phyloP scores from a whole-genome alignment of 1,284 basidiomycete genomes.

The Tilletia indica region DNA sequence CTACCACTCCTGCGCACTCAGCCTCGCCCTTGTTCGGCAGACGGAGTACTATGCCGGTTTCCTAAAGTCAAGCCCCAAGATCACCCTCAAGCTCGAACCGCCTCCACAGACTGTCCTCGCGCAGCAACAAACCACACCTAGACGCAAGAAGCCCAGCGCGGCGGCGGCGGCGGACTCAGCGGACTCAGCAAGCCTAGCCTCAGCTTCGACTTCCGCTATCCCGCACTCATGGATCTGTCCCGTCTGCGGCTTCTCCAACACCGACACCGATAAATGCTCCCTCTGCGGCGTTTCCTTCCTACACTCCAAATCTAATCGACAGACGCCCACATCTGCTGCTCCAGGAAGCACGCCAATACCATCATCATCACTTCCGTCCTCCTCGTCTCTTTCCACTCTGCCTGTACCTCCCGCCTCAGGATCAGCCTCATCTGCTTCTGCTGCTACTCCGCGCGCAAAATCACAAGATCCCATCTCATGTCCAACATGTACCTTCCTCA shows the following conservation, averaged over 20 bases:
- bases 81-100: conserved; percentile 65
- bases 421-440: no score
- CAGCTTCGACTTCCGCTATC: conserved; percentile 24
- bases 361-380: no score
- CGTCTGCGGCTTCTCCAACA: conserved; percentile 43
- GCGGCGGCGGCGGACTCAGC: conserved; percentile 40
- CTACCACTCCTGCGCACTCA: conserved; percentile 58
- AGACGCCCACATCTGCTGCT: no score
- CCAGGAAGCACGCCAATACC: no score
- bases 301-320: not conserved
- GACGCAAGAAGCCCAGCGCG: conserved; percentile 20
- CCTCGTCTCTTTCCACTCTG: no score
- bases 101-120: conserved; percentile 31
- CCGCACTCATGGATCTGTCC: conserved; percentile 45
- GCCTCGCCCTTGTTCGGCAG: conserved; percentile 67
- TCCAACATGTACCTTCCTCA: no score
- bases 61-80: conserved; percentile 83
- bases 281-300: conserved; percentile 42
- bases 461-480: no score
- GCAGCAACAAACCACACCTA: conserved; percentile 17
- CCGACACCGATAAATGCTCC: conserved; percentile 20
- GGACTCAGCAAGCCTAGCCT: not conserved
- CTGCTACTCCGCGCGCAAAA: no score
- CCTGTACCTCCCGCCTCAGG: no score
- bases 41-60: conserved; percentile 91